A percentile compares a stretch with the other conserved stretches of the same genome.
phyloP scores from a whole-genome alignment of 768 basidiomycete species.

The Tylopilus intermedius region DNA sequence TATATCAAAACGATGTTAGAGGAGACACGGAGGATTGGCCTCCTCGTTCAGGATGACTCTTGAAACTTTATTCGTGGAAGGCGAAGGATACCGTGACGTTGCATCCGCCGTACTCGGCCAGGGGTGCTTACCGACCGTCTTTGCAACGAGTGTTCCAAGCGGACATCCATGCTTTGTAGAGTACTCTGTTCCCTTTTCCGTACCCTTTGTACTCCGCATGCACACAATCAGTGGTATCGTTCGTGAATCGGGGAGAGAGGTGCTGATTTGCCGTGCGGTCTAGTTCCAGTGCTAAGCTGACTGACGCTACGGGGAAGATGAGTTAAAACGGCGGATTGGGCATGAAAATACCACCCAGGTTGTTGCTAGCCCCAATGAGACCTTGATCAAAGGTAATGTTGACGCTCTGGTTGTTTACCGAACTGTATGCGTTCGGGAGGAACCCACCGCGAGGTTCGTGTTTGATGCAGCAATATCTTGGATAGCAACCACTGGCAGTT shows the following conservation, averaged over 20 bases:
- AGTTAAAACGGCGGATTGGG: too few relatives aligned
- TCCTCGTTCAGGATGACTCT: conserved; percentile 8
- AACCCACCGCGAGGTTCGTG: not conserved
- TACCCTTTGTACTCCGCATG: too few relatives aligned
- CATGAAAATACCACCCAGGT: too few relatives aligned
- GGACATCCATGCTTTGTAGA: too few relatives aligned
- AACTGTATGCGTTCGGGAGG: not conserved
- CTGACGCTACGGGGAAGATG: too few relatives aligned
- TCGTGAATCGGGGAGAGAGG: not conserved
- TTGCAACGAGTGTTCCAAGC: not conserved
- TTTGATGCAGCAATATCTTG: not conserved
- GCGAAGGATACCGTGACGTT: not conserved
- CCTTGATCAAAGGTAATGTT: too few relatives aligned
- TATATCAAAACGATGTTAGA: conserved; percentile 12
- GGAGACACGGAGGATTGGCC: conserved; percentile 14
- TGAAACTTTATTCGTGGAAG: not conserved
- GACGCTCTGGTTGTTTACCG: too few relatives aligned
- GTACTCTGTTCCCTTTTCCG: too few relatives aligned
- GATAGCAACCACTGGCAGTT: not conserved
- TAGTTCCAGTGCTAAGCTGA: too few relatives aligned
- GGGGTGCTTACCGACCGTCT: not conserved
- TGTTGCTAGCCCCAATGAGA: not conserved
- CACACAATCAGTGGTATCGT: too few relatives aligned
- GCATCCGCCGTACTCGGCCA: not conserved
- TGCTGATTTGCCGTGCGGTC: not conserved